A percentile compares a stretch with the other conserved stretches of the same genome.
Evolutionary conservation across 2,329 filamentous ascomycete genomes (phyloP).

Genomic region (Ophidiomyces ophidiicola): DNA sequence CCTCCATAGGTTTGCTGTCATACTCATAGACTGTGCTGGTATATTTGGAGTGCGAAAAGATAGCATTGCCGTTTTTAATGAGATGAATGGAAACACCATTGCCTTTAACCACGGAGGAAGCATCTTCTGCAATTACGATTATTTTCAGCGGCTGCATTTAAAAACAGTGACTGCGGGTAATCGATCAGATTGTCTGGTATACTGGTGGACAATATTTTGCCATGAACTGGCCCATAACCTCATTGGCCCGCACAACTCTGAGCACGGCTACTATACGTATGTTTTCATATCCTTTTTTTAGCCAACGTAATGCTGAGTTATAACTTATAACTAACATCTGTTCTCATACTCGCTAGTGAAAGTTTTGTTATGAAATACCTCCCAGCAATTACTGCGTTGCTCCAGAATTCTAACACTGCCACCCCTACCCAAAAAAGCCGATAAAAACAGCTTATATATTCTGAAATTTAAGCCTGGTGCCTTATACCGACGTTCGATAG

Average conservation of each 20-base stretch:
- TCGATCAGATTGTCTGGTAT: constrained; percentile 58
- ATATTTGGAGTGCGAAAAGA: constrained; percentile 60
- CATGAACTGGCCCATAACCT: constrained; percentile 95
- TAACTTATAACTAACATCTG: background rate
- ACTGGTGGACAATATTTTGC: constrained; percentile 93
- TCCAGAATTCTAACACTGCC: background rate
- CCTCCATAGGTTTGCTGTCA: constrained; percentile 55
- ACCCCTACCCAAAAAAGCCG: no score
- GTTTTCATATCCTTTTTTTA: constrained; percentile 7
- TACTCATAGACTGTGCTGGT: constrained; percentile 57
- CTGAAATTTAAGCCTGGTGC: no score
- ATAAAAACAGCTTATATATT: no score
- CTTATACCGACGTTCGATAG: no score
- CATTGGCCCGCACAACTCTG: constrained; percentile 60
- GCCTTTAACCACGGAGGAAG: constrained; percentile 82
- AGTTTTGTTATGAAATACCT: constrained; percentile 70
- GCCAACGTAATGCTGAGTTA: background rate
- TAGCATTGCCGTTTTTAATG: constrained; percentile 77
- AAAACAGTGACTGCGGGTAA: constrained; percentile 32
- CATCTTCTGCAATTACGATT: constrained; percentile 87
- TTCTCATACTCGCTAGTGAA: constrained; percentile 41
- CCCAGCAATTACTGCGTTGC: constrained; percentile 37
- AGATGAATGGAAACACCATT: constrained; percentile 65
- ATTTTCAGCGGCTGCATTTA: constrained; percentile 69
- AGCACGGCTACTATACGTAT: constrained; percentile 66